Percentiles rank a stretch among this genome's conserved stretches.
These are phyloP conservation scores for Olyra latifolia DNA, from an alignment of 176 grass and related monocot genomes.

Conservation along the genomic window DNA sequence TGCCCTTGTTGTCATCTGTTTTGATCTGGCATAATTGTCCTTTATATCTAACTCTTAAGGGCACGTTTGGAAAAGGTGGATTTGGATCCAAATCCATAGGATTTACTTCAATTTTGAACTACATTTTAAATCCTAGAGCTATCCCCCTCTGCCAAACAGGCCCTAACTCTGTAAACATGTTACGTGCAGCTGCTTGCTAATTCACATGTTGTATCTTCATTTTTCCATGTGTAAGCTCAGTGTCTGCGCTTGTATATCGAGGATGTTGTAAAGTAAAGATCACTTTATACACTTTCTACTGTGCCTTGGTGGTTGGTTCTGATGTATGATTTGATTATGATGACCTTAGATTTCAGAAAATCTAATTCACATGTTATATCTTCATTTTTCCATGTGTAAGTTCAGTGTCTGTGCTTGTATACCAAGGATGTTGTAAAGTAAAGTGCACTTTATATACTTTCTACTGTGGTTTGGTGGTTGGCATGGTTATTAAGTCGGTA, in stretches of 20 bases:
- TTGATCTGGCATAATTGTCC: background rate
- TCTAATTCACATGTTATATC: constrained; percentile 7
- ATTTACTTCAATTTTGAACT: too few species aligned
- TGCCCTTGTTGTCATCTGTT: background rate
- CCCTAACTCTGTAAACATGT: background rate
- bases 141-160: too few species aligned
- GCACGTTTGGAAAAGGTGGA: too few species aligned
- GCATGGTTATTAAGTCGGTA: too few species aligned
- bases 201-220: constrained; percentile 19
- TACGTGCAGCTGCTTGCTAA: constrained; percentile 1
- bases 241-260: constrained; percentile 2
- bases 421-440: background rate
- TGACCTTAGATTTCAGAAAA: background rate
- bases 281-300: constrained; percentile 14
- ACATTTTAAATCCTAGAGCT: too few species aligned
- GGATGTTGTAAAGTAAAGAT: constrained; percentile 1
- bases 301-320: background rate
- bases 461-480: background rate
- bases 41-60: background rate
- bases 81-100: too few species aligned
- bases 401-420: constrained; percentile 15
- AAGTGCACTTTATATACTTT: constrained; percentile 14
- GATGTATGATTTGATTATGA: background rate
- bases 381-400: constrained; percentile 14
- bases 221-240: constrained; percentile 14